These are phyloP conservation scores for Ganoderma boninense DNA, from an alignment of 1,284 basidiomycete species.

Conservation along the genomic window DNA sequence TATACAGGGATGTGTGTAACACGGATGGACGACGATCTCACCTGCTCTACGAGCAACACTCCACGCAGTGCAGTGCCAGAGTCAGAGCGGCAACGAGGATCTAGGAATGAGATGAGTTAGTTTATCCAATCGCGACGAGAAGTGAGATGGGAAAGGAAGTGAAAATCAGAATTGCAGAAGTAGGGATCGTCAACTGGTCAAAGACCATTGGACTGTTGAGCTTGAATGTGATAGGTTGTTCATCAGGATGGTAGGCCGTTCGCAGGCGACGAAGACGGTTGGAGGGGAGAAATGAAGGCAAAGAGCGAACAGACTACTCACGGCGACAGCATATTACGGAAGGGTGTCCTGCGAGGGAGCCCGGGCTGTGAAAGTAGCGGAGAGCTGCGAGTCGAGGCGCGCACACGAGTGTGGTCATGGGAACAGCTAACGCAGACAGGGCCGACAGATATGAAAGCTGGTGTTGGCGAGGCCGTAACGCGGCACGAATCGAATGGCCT, in stretches of 20 bases:
- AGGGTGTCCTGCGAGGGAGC: background rate
- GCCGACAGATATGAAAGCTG: background rate
- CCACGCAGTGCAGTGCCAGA: background rate
- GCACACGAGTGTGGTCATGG: background rate
- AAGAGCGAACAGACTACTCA: background rate
- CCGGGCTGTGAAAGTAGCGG: background rate
- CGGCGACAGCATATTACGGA: background rate
- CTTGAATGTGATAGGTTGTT: conserved; percentile 22
- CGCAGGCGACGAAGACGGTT: background rate
- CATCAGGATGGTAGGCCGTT: conserved; percentile 10
- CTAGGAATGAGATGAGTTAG: background rate
- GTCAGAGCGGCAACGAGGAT: background rate
- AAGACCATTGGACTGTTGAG: conserved; percentile 23
- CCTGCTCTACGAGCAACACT: too few species aligned
- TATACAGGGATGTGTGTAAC: too few species aligned
- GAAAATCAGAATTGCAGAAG: conserved; percentile 20
- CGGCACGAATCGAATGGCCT: background rate
- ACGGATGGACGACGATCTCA: too few species aligned
- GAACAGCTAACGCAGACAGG: background rate
- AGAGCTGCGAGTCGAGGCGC: background rate
- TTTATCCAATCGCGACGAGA: too few species aligned
- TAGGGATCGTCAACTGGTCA: conserved; percentile 17
- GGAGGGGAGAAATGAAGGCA: background rate
- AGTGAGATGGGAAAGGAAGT: background rate
- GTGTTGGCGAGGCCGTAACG: background rate